Evolutionary conservation across 176 grass and related monocot species (phyloP), one percentile per base, ranked within the genome.

Genomic region (Tillandsia fasciculata): DNA sequence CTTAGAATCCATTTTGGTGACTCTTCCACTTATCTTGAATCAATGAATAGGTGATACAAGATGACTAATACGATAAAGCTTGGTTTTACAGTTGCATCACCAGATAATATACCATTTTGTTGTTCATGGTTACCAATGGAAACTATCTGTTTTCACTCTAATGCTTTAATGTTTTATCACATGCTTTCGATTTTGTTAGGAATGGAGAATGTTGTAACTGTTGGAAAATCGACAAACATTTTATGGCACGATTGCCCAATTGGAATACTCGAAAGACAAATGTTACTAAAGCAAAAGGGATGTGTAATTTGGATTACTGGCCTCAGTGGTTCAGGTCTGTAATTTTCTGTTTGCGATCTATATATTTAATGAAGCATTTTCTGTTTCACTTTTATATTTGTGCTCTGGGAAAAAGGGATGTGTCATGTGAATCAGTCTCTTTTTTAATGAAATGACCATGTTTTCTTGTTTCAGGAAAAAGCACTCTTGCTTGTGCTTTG

Each of bases 251-350:
- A 90, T 33, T 95, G 91, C 64, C 87, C 74, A 2, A 82, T 90
- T 74, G 83, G 87, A 52, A 81, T 64, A 68, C 64, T 69, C 13
- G 78, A 74, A 63, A 68, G 78, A 52, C 78, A 81, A 63, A 84
- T 80, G 0, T 82, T 95, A 69, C 77, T 95, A 54, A 80, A 82
- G 64, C 87, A 95, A 51, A 95, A 90, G 72, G 91, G 91, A 63
- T 95, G 87, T 73, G 87, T 95, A 49, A 84, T 95, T 61, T 95
- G 91, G 91, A 95, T 95, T 72, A 95, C 91, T 72, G 91, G 91
- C 66, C 83, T 95, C 63, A 95, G 91, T 66, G 87, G 91, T 72
- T 95, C 91, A 77, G 91, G 91, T 95, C 73, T 71, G 49, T 67
- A 2, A 64, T 52, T 13, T 10, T 51, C 8, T 63, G 48, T n/a